phyloP scores from a whole-genome alignment of 108 stramenopile species.

The Aurantiochytrium sp. region DNA sequence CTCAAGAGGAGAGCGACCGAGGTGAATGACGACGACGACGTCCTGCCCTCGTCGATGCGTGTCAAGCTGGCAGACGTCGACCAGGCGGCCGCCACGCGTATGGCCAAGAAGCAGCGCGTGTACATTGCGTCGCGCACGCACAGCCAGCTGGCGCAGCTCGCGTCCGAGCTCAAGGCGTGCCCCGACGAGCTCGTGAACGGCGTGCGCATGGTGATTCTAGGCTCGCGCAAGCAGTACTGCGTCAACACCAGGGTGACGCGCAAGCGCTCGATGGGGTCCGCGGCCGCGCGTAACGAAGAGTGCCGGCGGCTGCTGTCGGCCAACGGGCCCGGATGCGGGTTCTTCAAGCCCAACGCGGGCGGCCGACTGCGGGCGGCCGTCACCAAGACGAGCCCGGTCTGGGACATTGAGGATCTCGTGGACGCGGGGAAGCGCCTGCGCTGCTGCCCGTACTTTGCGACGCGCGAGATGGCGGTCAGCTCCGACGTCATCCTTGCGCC shows the following conservation, averaged over 20 bases:
- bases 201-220: slow-evolving; percentile 80
- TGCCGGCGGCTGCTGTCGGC: background rate
- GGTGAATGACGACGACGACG: no score
- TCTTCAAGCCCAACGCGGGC: background rate
- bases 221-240: slow-evolving; percentile 94
- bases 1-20: no score
- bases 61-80: background rate
- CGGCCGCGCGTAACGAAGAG: slow-evolving; percentile 11
- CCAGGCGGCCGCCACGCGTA: no score
- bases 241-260: slow-evolving; percentile 64
- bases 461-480: slow-evolving; percentile 58
- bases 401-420: slow-evolving; percentile 94
- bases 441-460: slow-evolving; percentile 90
- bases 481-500: slow-evolving; percentile 90
- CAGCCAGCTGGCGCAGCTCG: slow-evolving; percentile 90
- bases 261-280: background rate
- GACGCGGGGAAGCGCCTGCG: slow-evolving; percentile 66
- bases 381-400: background rate
- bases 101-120: slow-evolving; percentile 41
- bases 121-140: slow-evolving; percentile 95
- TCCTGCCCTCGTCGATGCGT: background rate
- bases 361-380: background rate
- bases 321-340: background rate
- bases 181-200: slow-evolving; percentile 65
- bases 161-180: slow-evolving; percentile 81